Evolutionary conservation across 139 green algal species (phyloP), one percentile per base, ranked within the genome.

Genomic region (Chlamydomonas incerta): DNA sequence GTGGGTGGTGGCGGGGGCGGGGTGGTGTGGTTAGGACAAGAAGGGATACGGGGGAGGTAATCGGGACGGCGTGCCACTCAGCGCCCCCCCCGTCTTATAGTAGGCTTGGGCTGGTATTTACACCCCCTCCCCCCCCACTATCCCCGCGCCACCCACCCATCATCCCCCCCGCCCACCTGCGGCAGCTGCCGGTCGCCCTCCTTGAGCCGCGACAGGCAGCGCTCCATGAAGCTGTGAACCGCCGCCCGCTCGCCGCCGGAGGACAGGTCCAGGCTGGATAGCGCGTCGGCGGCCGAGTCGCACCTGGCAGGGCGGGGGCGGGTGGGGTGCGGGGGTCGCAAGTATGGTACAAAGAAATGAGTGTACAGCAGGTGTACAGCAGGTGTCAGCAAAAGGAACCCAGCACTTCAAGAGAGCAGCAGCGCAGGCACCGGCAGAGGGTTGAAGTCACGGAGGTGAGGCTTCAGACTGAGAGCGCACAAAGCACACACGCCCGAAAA

Each of bases 181-280:
- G 95, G 95, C 85, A 98, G 94, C 65, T 92, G 55, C 24, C 96
- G 81, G 93, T 99, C 96, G 5, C 66, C 82, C 13, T 94, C 94
- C 72, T 87, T 93, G 46, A 98, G 92, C 35, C 96, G 77, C 8
- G 82, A 82, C 63, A 99, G 87, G 72, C 87, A 90, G 65, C 90
- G 88, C 74, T 95, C 89, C 62, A 93, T 46, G 80, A 96, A 96
- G 34, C 83, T 67, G 81, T 98, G 95, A 31, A 96, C 80, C 31
- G 96, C 92, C 60, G 90, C 87, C 91, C 97, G 97, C 84, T 99
- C 96, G 3, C 71, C 62, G 0, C 87, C 89, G 1, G 88, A 95
- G 37, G 90, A 95, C 18, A 99, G 77, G 89, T 99, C 95, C 80
- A 97, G 82, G 1, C 75, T 88, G 26, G 90, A 88, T 35, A 93